Base-by-base conservation (phyloP, 2,329 filamentous ascomycete genomes). In the Aschersonia sp. region DNA sequence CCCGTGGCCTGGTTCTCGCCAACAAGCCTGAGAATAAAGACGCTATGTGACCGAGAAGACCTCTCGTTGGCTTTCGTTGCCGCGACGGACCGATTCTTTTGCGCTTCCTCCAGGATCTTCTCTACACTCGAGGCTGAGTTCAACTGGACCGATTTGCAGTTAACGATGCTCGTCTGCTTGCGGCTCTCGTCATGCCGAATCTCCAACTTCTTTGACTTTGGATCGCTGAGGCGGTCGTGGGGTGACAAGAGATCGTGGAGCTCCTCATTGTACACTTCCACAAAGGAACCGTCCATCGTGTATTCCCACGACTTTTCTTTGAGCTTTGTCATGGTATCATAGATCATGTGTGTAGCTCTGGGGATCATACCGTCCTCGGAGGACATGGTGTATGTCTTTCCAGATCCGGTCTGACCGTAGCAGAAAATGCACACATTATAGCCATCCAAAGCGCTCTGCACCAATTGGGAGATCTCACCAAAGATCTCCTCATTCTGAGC, bases 351-450 rank as follows among this genome's bases (percentile, higher is more conserved):
- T 6, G 94, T 92, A 4, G 92, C 89, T 6, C 84, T 79, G 1
- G 92, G 90, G 50, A 98, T 98, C 83, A 98, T 95, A 54, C 92
- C 92, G 56, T 95, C 87, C 2, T 71, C 66, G 1, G 83, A 84
- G 8, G 86, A 94, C 92, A 98, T 98, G 4, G 92, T 97, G 60
- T 83, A 86, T 0, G 92, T 98, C 72, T 98, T 98, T 50, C 92
- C 92, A 14, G 89, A 92, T 4, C 92, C 92, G 0, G 92, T 98
- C 64, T 98, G 92, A 42, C 92, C 92, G 60, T 98, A 98, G 61
- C 89, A 95, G 67, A 98, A 95, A 52, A 98, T 97, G 65, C 90
- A 97, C 46, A 98, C 92, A 56, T 97, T 98, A 70, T 95, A 98
- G 1, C 92, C 92, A 59, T 98, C 92, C 40, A 98, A 73, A 0